These are phyloP conservation scores for Magnaporthales sp. DNA, from an alignment of 2,329 filamentous ascomycete genomes.

Conservation along the genomic window DNA sequence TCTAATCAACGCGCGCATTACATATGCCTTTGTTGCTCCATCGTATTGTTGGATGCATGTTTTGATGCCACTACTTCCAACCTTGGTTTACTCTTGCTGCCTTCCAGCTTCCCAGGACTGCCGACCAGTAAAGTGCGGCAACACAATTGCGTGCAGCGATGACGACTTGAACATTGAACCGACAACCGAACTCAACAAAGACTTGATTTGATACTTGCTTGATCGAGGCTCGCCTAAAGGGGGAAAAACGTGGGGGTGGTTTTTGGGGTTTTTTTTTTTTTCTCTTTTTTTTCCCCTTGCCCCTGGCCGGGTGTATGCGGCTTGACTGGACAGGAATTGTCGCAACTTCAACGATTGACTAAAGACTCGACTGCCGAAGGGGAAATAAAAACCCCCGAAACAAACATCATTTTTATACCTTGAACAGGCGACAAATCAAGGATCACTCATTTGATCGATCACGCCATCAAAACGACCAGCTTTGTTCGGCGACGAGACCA, in stretches of 20 bases:
- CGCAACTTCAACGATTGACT: not conserved
- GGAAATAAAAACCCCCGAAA: not conserved
- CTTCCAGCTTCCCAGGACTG: not conserved
- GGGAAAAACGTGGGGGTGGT: not conserved
- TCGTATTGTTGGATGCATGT: not conserved
- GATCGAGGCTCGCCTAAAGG: not conserved
- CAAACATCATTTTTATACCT: not conserved
- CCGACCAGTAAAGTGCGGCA: not conserved
- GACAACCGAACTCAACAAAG: not conserved
- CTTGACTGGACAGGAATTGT: too few species aligned
- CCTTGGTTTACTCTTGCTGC: not conserved
- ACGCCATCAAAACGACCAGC: not conserved
- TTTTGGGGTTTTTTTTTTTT: not conserved
- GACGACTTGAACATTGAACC: slow-evolving; percentile 10
- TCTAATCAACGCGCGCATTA: not conserved
- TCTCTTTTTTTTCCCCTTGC: not conserved
- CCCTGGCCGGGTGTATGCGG: too few species aligned
- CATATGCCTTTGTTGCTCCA: not conserved
- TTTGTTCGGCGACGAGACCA: not conserved
- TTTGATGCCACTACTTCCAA: not conserved
- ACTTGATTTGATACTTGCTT: slow-evolving; percentile 3
- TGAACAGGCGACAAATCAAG: not conserved
- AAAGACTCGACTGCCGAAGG: not conserved
- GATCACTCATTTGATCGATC: not conserved
- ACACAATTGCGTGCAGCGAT: slow-evolving; percentile 14